Base-by-base conservation (phyloP, 2,329 filamentous ascomycete species). In the Talaromyces sp. region DNA sequence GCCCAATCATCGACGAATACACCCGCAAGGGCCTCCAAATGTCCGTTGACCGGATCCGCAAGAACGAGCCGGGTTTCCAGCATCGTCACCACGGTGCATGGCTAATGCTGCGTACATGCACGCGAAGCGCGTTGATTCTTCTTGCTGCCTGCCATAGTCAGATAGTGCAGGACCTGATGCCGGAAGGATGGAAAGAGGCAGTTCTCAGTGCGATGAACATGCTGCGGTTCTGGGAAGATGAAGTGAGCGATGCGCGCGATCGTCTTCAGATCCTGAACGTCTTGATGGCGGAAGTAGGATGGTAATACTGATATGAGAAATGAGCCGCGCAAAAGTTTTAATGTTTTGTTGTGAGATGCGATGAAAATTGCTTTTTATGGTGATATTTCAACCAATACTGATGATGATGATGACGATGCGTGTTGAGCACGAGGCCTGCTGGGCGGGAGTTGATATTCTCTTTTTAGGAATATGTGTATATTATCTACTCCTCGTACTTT, bases 31-130 rank as follows among this genome's bases (percentile, higher is more conserved):
- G 68, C 7, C 63, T 74, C 3, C 59, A 66, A 14, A 65, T 73
- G 24, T 71, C 67, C 56, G 68, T 72, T 5, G 65, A 73, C n/a
- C 63, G 72, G 2, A 73, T 75, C 29, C 64, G 68, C 46, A 70
- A 73, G 59, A 74, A 74, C 56, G 64, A 68, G 57, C 62, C 63
- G 26, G 70, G 70, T 2, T 73, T 73, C 58, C 67, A 66, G 26
- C 66, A 71, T 57, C 70, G 71, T 9, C 71, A 73, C 59, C 71
- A 73, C 57, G 71, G 71, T 11, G 69, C 69, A 14, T 73, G 70
- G 70, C 58, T 73, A 43, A 73, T 72, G 71, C 51, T 73, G 26
- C 64, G 70, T 12, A 69, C 69, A 2, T 73, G 71, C 46, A 69
- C 69, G 2, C 61, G 71, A 53, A 73, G 70, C 59, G 69, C 70